Evolutionary conservation across 257 asterid genomes (phyloP).

Genomic region (Oldenlandia corymbosa): DNA sequence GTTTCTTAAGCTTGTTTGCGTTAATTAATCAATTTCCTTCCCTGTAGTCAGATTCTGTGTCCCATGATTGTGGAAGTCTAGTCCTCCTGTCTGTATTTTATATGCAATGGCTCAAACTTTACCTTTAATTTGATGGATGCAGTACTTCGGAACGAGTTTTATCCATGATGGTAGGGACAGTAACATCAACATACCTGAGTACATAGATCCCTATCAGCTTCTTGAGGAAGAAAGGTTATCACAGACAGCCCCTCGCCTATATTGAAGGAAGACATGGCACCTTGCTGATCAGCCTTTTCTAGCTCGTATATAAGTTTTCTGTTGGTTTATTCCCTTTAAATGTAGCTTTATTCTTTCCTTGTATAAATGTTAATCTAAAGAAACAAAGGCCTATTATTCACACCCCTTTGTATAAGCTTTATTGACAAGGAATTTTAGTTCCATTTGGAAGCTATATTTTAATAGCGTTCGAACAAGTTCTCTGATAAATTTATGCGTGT

Average conservation of each 20-base stretch:
- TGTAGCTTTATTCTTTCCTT: conserved; percentile 11
- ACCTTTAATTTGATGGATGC: conserved; percentile 24
- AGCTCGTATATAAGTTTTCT: conserved; percentile 16
- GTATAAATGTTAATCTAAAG: conserved; percentile 11
- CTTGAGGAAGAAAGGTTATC: conserved; percentile 78
- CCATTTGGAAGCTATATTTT: not conserved
- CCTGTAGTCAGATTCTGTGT: not conserved
- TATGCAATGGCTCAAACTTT: not conserved
- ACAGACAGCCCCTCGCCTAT: conserved; percentile 53
- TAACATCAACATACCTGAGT: conserved; percentile 39
- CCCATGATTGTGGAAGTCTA: not conserved
- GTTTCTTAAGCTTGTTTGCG: not conserved
- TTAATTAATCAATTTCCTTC: not conserved
- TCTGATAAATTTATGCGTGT: not conserved
- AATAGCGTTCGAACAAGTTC: not conserved
- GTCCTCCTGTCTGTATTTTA: not conserved
- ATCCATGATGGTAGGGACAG: conserved; percentile 52
- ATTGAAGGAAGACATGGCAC: conserved; percentile 30
- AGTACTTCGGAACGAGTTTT: conserved; percentile 82
- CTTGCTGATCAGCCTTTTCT: conserved; percentile 27
- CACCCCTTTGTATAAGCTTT: not conserved
- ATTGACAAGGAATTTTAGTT: not conserved
- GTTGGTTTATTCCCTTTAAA: conserved; percentile 15
- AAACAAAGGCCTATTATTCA: not conserved
- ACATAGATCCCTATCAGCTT: conserved; percentile 68